Evolutionary conservation across 2,329 filamentous ascomycete genomes (phyloP).

Genomic region (Emmonsiellopsis sp.): DNA sequence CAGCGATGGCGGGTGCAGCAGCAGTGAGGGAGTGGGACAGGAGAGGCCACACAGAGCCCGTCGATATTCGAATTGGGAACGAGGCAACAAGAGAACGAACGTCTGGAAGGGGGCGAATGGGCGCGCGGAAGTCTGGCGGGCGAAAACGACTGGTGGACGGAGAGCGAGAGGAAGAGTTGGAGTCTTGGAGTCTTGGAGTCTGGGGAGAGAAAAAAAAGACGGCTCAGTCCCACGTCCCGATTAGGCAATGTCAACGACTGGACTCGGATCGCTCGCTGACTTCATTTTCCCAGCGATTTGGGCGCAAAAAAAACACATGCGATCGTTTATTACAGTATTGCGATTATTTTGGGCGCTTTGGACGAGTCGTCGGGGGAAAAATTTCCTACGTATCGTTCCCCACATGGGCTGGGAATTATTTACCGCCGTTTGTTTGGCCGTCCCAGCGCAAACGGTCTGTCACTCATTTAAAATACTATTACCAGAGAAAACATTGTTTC

Average conservation of each 20-base stretch:
- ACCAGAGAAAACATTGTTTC: neutral
- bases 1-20: neutral
- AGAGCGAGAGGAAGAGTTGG: neutral
- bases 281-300: neutral
- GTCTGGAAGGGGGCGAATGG: neutral
- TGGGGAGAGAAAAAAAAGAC: neutral
- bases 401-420: neutral
- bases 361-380: neutral
- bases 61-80: constrained; percentile 6
- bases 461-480: too few relatives aligned
- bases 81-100: neutral
- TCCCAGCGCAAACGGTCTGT: neutral
- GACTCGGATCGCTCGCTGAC: neutral
- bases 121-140: neutral
- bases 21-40: neutral
- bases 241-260: neutral
- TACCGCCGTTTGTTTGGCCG: neutral
- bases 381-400: neutral
- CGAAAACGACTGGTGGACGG: neutral
- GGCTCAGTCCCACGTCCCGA: constrained; percentile 6
- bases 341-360: neutral
- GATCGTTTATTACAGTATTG: neutral
- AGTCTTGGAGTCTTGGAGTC: constrained; percentile 6
- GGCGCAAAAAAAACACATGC: neutral
- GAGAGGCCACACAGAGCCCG: constrained; percentile 3